phyloP scores from a whole-genome alignment of 169 alveolate genomes.

The Ichthyophthirius multifiliis region DNA sequence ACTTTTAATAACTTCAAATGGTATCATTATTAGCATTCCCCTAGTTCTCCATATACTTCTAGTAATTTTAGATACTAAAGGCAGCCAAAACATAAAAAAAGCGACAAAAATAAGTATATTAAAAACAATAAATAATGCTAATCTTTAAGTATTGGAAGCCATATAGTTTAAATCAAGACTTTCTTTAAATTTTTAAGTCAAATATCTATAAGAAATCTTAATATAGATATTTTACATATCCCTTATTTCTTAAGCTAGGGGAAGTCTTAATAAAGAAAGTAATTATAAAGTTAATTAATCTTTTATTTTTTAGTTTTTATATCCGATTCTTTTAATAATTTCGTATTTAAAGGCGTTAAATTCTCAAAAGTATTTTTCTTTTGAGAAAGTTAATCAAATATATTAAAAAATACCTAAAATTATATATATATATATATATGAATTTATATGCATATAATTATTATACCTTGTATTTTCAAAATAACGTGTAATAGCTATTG shows the following conservation, averaged over 20 bases:
- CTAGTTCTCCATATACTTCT: constrained; percentile 44
- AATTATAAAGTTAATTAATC: neutral
- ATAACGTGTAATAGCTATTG: constrained; percentile 8
- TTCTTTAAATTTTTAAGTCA: neutral
- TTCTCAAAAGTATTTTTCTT: too few relatives aligned
- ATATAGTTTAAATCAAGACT: neutral
- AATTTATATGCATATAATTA: constrained; percentile 18
- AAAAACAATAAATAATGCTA: constrained; percentile 38
- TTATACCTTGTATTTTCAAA: constrained; percentile 29
- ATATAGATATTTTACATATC: constrained; percentile 11
- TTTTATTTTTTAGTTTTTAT: too few relatives aligned
- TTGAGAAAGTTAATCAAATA: too few relatives aligned
- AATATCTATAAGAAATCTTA: neutral
- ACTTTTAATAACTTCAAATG: constrained; percentile 20
- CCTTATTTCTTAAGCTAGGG: constrained; percentile 6
- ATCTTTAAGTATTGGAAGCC: constrained; percentile 19
- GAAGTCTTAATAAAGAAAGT: neutral
- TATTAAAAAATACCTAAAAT: too few relatives aligned
- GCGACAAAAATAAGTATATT: constrained; percentile 20
- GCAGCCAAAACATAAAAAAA: constrained; percentile 33
- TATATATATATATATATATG: too few relatives aligned
- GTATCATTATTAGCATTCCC: constrained; percentile 35
- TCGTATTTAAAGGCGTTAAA: too few relatives aligned
- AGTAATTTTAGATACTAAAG: constrained; percentile 19
- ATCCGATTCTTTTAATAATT: too few relatives aligned